Evolutionary conservation across 1,284 basidiomycete species (phyloP).

Genomic region (Pterula multifida): DNA sequence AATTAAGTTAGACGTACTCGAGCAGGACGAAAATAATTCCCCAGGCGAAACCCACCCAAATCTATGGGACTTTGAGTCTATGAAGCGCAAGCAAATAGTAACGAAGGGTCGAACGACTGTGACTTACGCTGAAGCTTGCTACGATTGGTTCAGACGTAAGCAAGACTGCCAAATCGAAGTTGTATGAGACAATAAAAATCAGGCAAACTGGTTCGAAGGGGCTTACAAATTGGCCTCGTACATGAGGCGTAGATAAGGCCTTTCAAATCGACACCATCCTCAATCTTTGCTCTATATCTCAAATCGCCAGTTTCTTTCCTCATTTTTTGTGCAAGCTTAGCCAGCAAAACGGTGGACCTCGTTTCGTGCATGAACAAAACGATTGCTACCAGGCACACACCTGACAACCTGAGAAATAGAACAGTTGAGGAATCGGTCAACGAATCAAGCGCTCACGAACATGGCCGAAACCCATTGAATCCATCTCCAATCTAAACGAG

Average conservation of each 20-base stretch:
- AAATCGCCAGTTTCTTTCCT: constrained; percentile 51
- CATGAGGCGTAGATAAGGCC: constrained; percentile 54
- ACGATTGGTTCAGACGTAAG: constrained; percentile 71
- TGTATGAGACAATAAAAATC: constrained; percentile 4
- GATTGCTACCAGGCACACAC: constrained; percentile 28
- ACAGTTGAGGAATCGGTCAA: constrained; percentile 2
- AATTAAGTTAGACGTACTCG: constrained; percentile 27
- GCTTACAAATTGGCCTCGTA: constrained; percentile 54
- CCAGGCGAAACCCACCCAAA: constrained; percentile 74
- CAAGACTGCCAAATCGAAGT: constrained; percentile 27
- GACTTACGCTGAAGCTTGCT: constrained; percentile 55
- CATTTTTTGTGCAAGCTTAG: constrained; percentile 41
- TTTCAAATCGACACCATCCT: constrained; percentile 44
- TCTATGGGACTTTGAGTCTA: constrained; percentile 19
- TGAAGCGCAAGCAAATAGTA: background rate
- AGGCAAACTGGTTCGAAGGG: constrained; percentile 1
- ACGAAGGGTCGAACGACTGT: background rate
- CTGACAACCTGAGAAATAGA: constrained; percentile 28
- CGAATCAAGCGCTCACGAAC: constrained; percentile 16
- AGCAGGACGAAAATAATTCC: constrained; percentile 64
- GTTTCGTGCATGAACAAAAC: constrained; percentile 49
- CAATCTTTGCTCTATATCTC: constrained; percentile 48
- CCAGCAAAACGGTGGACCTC: constrained; percentile 49
- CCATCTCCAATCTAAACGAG: constrained; percentile 62
- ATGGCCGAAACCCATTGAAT: constrained; percentile 73